Conservation (phyloP, 2,329 filamentous ascomycete genomes). For the Paecilomyces niveus region DNA sequence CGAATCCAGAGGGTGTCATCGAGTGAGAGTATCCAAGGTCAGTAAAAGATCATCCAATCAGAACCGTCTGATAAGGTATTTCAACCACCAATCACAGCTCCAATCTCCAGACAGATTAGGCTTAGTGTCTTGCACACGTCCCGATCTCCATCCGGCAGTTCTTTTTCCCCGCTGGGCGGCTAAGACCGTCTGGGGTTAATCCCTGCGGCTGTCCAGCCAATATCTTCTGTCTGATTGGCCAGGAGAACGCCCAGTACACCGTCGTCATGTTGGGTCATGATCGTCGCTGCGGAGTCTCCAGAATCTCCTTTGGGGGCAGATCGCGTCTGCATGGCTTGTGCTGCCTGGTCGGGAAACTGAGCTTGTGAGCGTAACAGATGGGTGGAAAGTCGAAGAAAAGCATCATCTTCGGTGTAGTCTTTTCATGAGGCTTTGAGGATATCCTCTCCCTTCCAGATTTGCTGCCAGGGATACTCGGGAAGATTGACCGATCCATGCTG, state of each 20-base stretch:
- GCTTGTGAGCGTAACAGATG: not conserved
- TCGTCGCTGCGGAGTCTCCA: not conserved
- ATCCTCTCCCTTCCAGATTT: no score
- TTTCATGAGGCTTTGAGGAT: no score
- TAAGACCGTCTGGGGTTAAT: not conserved
- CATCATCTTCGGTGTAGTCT: no score
- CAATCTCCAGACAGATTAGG: not conserved
- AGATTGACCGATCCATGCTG: no score
- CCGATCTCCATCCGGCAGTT: not conserved
- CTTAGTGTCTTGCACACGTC: not conserved
- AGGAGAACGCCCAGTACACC: not conserved
- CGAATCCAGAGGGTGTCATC: not conserved
- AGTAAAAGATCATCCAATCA: not conserved
- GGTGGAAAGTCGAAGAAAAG: no score
- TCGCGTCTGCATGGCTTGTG: not conserved
- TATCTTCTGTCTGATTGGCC: not conserved
- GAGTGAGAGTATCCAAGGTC: not conserved
- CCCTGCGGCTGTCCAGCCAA: not conserved
- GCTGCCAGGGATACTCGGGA: no score
- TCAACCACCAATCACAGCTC: not conserved
- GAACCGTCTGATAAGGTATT: not conserved
- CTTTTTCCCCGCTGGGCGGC: not conserved
- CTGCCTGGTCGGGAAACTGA: not conserved
- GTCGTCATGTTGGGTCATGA: not conserved
- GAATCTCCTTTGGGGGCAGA: not conserved